Base-by-base conservation (phyloP, 768 basidiomycete genomes). In the Candolleomyces aberdarensis region DNA sequence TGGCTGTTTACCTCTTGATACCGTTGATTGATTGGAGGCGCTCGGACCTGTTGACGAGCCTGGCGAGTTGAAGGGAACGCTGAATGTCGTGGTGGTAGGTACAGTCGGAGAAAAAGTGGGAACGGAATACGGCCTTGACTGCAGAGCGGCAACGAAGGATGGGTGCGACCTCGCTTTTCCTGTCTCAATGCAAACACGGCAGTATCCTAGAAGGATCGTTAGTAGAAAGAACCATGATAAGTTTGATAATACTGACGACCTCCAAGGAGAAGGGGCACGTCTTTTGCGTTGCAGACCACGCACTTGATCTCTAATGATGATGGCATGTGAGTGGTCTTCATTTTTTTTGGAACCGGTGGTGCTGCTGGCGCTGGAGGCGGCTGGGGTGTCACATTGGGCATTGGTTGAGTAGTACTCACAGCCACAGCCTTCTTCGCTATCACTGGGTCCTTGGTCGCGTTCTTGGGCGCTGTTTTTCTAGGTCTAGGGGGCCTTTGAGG, bases 201-300 rank as follows among this genome's bases (percentile, higher is more conserved):
- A 91, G 68, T 80, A 90, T 61, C 86, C 89, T 91, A 56, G 3
- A 57, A 50, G 1, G 1, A 47, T 20, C 56, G 10, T 52, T 52
- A 29, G 58, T 22, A 26, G 52, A n/a, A 17, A 14, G 26, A 11
- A 6, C 9, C 19, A 40, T 49, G 11, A 20, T 26, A 43, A 56
- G 11, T 41, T 32, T 19, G 50, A 8, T 7, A 54, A 57, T 5
- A 80, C 89, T 80, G 64, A 91, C 90, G 80, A 46, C 89, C 90
- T 60, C 88, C 88, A 69, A 86, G 78, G 56, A 91, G 83, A n/a
- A 92, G 76, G 7, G 90, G 90, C 14, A 91, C 89, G 66, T 89
- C 87, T 15, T 80, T 83, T 69, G 83, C 80, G 48, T 82, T 81
- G 70, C 89, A 92, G 6, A 82, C 73, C 43, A 80, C 73, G 63